Conservation (phyloP, 148 eudicot species). For the Heliamphora exappendiculata region DNA sequence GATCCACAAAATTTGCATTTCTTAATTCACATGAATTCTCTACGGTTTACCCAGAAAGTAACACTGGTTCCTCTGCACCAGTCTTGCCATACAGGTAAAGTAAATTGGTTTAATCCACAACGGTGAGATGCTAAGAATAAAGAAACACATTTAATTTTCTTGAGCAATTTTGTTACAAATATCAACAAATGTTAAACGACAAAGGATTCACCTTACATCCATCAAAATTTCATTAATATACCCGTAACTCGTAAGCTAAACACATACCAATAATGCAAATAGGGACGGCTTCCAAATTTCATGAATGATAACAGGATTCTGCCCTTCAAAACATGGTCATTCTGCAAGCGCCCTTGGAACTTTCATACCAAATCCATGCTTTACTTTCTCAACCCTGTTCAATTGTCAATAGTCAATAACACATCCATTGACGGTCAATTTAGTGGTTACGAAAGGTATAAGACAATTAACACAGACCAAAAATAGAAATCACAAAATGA, state of each 20-base stretch:
- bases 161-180: not conserved
- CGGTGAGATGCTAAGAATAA: not conserved
- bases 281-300: not conserved
- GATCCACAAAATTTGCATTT: too few species aligned
- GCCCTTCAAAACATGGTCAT: conserved; percentile 5
- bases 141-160: not conserved
- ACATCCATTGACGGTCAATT: not conserved
- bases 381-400: conserved; percentile 63
- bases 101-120: not conserved
- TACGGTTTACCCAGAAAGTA: not conserved
- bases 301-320: not conserved
- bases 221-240: not conserved
- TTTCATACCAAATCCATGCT: conserved; percentile 82
- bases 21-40: too few species aligned
- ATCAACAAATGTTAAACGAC: not conserved
- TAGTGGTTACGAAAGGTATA: not conserved
- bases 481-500: not conserved
- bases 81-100: not conserved
- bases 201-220: not conserved
- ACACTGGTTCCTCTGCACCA: not conserved
- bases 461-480: not conserved
- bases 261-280: not conserved
- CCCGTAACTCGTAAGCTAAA: not conserved
- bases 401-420: not conserved
- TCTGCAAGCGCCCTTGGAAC: conserved; percentile 34